Conservation (phyloP, 1,284 basidiomycete species). For the Ceratorhiza oryzae-sativae region DNA sequence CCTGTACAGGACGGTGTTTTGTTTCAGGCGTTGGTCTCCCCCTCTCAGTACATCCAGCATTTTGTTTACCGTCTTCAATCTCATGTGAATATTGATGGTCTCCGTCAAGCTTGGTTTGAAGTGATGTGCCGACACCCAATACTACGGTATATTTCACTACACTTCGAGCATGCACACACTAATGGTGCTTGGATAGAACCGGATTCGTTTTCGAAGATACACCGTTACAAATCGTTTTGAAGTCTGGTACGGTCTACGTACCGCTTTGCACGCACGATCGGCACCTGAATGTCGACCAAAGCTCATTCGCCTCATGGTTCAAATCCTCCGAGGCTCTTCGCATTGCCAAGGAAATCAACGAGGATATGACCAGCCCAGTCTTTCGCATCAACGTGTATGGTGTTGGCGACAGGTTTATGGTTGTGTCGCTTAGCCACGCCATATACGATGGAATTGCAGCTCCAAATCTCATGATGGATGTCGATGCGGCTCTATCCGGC, state of each 20-base stretch:
- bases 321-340: background rate
- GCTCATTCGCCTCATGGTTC: conserved; percentile 9
- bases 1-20: conserved; percentile 61
- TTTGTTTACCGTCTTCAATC: conserved; percentile 47
- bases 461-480: conserved; percentile 15
- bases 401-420: conserved; percentile 9
- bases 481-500: background rate
- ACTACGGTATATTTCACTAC: conserved; percentile 52
- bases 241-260: conserved; percentile 17
- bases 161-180: conserved; percentile 46
- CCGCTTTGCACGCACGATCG: background rate
- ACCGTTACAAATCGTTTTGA: conserved; percentile 49
- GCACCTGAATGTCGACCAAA: background rate
- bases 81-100: background rate
- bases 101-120: conserved; percentile 51
- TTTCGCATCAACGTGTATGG: conserved; percentile 33
- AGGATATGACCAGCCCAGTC: conserved; percentile 12
- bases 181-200: conserved; percentile 48
- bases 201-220: conserved; percentile 46
- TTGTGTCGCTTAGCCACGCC: conserved; percentile 25
- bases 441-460: conserved; percentile 31
- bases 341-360: conserved; percentile 20
- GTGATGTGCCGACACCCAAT: conserved; percentile 53
- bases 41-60: conserved; percentile 59
- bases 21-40: conserved; percentile 54